phyloP scores from a whole-genome alignment of 2,329 filamentous ascomycete genomes.

The Sporothrix curviconia region DNA sequence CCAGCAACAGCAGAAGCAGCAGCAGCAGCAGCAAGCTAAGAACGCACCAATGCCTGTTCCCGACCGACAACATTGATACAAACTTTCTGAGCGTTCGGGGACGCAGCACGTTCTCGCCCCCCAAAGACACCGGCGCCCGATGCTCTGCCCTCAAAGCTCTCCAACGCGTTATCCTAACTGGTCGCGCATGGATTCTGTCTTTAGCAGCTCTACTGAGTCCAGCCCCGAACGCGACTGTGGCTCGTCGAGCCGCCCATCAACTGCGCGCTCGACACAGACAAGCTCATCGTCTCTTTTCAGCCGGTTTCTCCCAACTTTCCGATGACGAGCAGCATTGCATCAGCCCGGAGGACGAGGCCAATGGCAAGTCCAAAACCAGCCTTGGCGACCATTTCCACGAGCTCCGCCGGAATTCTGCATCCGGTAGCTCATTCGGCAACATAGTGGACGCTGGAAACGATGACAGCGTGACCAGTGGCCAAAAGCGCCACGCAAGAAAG shows the following conservation, averaged over 20 bases:
- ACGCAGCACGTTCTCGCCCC: constrained; percentile 42
- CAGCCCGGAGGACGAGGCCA: constrained; percentile 42
- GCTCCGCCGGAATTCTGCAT: constrained; percentile 13
- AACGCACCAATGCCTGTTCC: neutral
- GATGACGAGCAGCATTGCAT: constrained; percentile 50
- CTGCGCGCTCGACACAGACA: constrained; percentile 53
- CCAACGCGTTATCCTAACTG: constrained; percentile 50
- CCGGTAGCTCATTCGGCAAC: constrained; percentile 9
- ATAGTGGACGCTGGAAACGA: neutral
- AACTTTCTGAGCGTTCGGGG: constrained; percentile 29
- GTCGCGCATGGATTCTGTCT: constrained; percentile 47
- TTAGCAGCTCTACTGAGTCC: constrained; percentile 50
- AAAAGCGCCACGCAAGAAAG: constrained; percentile 31
- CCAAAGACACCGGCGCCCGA: constrained; percentile 53
- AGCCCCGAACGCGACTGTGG: constrained; percentile 48
- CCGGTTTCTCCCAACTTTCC: constrained; percentile 47
- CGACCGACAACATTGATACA: constrained; percentile 22
- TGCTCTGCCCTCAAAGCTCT: constrained; percentile 36
- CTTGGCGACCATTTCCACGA: neutral
- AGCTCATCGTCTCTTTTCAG: constrained; percentile 49
- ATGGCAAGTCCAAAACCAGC: constrained; percentile 25
- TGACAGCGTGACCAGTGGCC: neutral
- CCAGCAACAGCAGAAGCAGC: neutral
- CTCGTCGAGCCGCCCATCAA: constrained; percentile 51
- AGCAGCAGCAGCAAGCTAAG: too few relatives aligned